These are phyloP conservation scores for Apiotrichum montevideense DNA, from an alignment of 1,284 basidiomycete genomes.

Conservation along the genomic window DNA sequence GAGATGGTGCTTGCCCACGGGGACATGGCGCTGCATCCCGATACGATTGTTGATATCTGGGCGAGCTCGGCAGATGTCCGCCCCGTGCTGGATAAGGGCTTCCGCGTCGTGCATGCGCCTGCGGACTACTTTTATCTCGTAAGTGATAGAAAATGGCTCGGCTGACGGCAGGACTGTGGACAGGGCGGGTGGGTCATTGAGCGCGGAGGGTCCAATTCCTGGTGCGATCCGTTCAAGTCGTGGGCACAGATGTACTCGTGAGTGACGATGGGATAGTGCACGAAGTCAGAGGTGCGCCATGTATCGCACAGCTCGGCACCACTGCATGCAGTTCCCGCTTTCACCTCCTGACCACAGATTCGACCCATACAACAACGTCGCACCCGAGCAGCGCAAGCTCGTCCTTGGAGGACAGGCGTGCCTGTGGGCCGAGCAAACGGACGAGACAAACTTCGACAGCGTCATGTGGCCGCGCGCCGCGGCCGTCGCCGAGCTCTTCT, in stretches of 20 bases:
- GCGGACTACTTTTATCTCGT: constrained; percentile 71
- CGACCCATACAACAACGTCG: constrained; percentile 60
- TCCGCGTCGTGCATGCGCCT: constrained; percentile 60
- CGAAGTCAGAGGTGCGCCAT: too few relatives aligned
- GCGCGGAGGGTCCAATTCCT: constrained; percentile 47
- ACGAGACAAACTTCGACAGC: constrained; percentile 62
- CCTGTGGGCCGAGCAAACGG: constrained; percentile 72
- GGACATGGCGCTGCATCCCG: constrained; percentile 57
- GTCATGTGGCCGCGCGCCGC: constrained; percentile 74
- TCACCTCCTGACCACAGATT: constrained; percentile 45
- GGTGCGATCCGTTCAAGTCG: constrained; percentile 71
- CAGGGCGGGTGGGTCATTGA: constrained; percentile 69
- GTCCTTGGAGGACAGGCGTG: constrained; percentile 62
- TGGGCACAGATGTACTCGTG: constrained; percentile 58
- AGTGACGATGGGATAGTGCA: background rate
- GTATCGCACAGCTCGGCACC: too few relatives aligned
- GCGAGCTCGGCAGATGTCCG: constrained; percentile 59
- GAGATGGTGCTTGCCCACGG: constrained; percentile 48
- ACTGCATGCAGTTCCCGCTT: background rate
- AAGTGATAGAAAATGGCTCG: constrained; percentile 15
- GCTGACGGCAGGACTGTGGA: constrained; percentile 60
- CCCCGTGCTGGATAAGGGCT: constrained; percentile 57
- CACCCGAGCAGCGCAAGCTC: constrained; percentile 51
- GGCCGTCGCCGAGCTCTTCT: constrained; percentile 71
- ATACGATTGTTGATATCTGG: constrained; percentile 69